Evolutionary conservation across 306 rosid species (phyloP).

Genomic region (Comarum palustre): DNA sequence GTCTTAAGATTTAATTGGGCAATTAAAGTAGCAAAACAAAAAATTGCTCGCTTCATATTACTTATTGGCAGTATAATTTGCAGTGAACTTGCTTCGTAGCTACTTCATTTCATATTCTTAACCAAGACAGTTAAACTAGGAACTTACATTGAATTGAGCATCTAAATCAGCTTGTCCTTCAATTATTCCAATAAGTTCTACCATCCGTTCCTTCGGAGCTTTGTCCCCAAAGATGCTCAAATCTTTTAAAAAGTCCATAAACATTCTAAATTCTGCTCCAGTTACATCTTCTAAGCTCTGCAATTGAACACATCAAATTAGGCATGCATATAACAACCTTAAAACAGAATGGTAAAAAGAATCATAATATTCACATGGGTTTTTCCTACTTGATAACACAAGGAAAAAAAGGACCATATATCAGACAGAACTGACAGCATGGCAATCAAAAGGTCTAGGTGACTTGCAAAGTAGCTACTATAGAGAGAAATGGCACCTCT

Average conservation of each 20-base stretch:
- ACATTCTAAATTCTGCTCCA: constrained; percentile 83
- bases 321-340: constrained; percentile 18
- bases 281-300: constrained; percentile 92
- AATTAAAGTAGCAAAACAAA: neutral
- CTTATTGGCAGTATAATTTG: neutral
- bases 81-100: neutral
- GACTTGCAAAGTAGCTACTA: neutral
- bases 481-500: neutral
- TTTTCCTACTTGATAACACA: neutral
- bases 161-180: constrained; percentile 96
- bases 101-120: neutral
- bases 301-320: constrained; percentile 38
- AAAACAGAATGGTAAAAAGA: constrained; percentile 2
- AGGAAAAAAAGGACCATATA: neutral
- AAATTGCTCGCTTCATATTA: neutral
- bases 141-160: constrained; percentile 74
- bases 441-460: neutral
- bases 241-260: constrained; percentile 83
- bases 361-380: neutral
- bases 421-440: neutral
- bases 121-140: constrained; percentile 8
- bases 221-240: constrained; percentile 82
- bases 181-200: constrained; percentile 82
- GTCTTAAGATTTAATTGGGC: neutral
- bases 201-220: constrained; percentile 77